These are phyloP conservation scores for Panaeolus cyanescens DNA, from an alignment of 768 basidiomycete genomes.

Conservation along the genomic window DNA sequence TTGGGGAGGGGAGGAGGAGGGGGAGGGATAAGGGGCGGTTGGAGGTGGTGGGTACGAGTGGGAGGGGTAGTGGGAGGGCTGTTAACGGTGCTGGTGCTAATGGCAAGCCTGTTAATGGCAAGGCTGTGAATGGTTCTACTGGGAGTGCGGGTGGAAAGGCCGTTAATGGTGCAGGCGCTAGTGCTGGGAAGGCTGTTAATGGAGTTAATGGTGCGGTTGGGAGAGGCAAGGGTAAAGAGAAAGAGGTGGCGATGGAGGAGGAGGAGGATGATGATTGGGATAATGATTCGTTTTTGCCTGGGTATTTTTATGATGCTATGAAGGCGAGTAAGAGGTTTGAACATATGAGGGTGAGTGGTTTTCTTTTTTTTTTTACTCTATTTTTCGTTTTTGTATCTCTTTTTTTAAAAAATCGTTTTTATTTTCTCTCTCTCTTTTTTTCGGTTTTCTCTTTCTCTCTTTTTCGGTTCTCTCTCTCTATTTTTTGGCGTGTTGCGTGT, in stretches of 20 bases:
- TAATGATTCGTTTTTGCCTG: slow-evolving; percentile 78
- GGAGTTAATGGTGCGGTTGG: slow-evolving; percentile 20
- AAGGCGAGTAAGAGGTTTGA: slow-evolving; percentile 94
- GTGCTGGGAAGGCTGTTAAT: slow-evolving; percentile 6
- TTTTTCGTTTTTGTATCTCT: not conserved
- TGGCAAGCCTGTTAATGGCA: slow-evolving; percentile 24
- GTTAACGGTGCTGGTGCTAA: slow-evolving; percentile 21
- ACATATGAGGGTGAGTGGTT: slow-evolving; percentile 74
- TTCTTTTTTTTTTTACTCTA: slow-evolving; percentile 6
- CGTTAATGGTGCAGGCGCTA: no score
- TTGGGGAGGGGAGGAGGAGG: slow-evolving; percentile 38
- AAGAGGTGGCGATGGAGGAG: slow-evolving; percentile 30
- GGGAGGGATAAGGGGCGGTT: slow-evolving; percentile 22
- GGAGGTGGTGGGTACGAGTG: slow-evolving; percentile 18
- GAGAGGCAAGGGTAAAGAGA: slow-evolving; percentile 29
- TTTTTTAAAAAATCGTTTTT: no score
- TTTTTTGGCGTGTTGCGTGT: not conserved
- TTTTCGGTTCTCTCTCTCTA: slow-evolving; percentile 5
- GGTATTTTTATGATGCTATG: slow-evolving; percentile 89
- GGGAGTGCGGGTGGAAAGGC: slow-evolving; percentile 21
- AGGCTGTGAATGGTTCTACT: slow-evolving; percentile 10
- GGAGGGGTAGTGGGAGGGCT: slow-evolving; percentile 6
- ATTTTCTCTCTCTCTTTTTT: slow-evolving; percentile 3
- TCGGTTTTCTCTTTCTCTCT: no score
- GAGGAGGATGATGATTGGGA: slow-evolving; percentile 50